Conservation (phyloP, 805 yeast species). For the Candida takata region DNA sequence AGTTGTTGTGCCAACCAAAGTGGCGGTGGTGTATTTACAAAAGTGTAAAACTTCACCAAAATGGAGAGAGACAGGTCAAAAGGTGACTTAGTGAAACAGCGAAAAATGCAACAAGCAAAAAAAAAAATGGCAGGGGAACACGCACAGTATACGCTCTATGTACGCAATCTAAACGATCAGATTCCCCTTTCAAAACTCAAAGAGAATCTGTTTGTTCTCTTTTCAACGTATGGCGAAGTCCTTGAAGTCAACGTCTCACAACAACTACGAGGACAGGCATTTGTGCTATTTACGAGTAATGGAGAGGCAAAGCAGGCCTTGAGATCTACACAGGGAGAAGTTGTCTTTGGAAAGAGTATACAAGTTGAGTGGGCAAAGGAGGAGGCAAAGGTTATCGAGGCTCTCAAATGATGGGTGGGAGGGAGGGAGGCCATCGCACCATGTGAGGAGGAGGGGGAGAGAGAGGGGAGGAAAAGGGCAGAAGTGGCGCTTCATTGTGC, state of each 20-base stretch:
- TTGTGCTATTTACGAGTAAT: slow-evolving; percentile 42
- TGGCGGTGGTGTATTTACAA: no score
- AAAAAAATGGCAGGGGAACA: slow-evolving; percentile 1
- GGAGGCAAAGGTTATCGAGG: slow-evolving; percentile 21
- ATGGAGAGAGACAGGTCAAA: no score
- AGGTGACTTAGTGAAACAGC: no score
- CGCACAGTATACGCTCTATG: slow-evolving; percentile 41
- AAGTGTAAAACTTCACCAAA: no score
- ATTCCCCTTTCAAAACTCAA: slow-evolving; percentile 37
- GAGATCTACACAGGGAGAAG: slow-evolving; percentile 37
- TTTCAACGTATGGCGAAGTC: slow-evolving; percentile 61
- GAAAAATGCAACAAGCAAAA: no score
- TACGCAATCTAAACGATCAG: slow-evolving; percentile 54
- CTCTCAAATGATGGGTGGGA: background rate
- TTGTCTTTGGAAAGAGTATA: slow-evolving; percentile 47
- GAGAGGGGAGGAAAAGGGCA: no score
- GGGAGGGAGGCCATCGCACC: no score
- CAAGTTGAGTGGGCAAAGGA: slow-evolving; percentile 36
- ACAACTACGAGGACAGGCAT: slow-evolving; percentile 60
- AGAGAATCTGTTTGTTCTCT: slow-evolving; percentile 49
- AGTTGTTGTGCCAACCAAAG: no score
- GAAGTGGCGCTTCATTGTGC: no score
- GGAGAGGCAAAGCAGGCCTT: slow-evolving; percentile 47
- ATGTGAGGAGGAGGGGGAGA: no score
- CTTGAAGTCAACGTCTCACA: slow-evolving; percentile 40